Evolutionary conservation across 164 flowering plant species (phyloP), one percentile per base, ranked within the genome.

Genomic region (Saururus chinensis): DNA sequence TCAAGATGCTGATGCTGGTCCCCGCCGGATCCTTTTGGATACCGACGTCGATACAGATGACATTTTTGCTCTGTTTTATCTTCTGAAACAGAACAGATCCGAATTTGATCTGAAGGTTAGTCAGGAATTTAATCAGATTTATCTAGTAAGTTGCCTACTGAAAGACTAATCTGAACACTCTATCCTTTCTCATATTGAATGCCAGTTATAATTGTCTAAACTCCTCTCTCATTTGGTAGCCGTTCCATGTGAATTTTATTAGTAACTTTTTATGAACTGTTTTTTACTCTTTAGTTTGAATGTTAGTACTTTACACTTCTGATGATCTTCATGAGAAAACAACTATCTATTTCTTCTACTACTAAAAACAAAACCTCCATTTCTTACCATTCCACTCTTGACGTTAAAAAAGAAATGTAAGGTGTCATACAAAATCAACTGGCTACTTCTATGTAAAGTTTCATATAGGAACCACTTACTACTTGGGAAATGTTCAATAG

Each of bases 21-120:
- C 79, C 10, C 81, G 60, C 20, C 77, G 88, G 74, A 78, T 89
- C 70, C 82, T 89, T 53, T 60, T 89, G 72, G 98, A 89, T 63
- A 81, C 96, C 0, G 98, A 92, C 68, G 82, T 86, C 1, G 96
- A 92, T 68, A 90, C 92, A 0, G 99, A 93, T 67, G 99, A 90
- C 75, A 78, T 90, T 68, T 90, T 88, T 56, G 97, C 89, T 56
- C 79, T 90, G 7, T 65, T 86, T 51, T 93, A 90, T 65, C 81
- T 93, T 14, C 73, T 93, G 75, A 93, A 93, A 83, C 84, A 75
- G 10, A 81, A 90, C 73, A 65, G 74, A 77, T 88, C 97, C 48
- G 83, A 84, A 66, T 75, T 93, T 63, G 74, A 87, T 56, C 64
- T 93, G 66, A 76, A 83, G 92, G 95, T 86, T 41, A n/a, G n/a